A percentile compares a stretch with the other conserved stretches of the same genome.
Evolutionary conservation across 2,329 filamentous ascomycete species (phyloP).

Genomic region (Diaporthe sp.): DNA sequence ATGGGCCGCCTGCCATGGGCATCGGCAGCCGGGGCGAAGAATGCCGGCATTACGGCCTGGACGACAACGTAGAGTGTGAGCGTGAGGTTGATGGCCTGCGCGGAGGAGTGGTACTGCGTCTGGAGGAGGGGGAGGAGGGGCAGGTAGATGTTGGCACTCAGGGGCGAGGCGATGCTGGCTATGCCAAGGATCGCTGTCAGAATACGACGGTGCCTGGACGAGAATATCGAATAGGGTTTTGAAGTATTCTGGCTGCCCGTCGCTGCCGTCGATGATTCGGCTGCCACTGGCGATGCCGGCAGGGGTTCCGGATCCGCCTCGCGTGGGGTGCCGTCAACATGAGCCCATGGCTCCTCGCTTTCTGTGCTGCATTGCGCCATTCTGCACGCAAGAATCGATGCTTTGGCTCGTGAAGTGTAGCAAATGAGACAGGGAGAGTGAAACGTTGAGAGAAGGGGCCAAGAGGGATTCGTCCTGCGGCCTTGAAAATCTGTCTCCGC

Average conservation of each 20-base stretch:
- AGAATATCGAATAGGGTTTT: not conserved
- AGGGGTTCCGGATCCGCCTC: not conserved
- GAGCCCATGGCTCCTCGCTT: not conserved
- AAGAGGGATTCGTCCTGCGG: too few species aligned
- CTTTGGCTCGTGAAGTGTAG: not conserved
- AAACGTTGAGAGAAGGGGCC: not conserved
- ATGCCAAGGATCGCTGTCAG: not conserved
- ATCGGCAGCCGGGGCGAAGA: slow-evolving; percentile 1
- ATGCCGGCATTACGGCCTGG: not conserved
- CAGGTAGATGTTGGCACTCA: slow-evolving; percentile 9
- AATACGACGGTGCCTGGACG: not conserved
- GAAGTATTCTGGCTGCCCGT: not conserved
- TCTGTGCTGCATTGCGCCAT: not conserved
- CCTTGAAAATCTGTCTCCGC: not conserved
- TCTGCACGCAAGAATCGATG: not conserved
- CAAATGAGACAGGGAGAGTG: not conserved
- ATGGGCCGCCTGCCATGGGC: not conserved
- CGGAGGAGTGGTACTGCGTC: not conserved
- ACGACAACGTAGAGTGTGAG: not conserved
- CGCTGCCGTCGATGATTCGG: not conserved
- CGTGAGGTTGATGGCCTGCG: slow-evolving; percentile 3
- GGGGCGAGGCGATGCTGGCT: not conserved
- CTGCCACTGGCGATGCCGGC: not conserved
- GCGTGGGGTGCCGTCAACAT: not conserved
- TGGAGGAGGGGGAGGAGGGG: not conserved